Evolutionary conservation across 305 asterid species (phyloP).

Genomic region (Fraxinus ornus): DNA sequence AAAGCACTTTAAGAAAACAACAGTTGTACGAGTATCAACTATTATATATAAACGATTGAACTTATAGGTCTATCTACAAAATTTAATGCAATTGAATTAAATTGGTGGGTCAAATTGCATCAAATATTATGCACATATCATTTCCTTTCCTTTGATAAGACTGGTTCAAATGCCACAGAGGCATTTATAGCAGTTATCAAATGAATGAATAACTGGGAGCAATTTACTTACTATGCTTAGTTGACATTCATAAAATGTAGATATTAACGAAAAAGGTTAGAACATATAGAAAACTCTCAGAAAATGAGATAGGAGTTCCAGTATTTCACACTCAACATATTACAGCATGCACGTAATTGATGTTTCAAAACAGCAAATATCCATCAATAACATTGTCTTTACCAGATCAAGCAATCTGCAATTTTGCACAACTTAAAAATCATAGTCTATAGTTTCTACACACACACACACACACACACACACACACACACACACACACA

Average conservation of each 20-base stretch:
- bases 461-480: too few relatives aligned
- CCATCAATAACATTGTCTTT: slow-evolving; percentile 7
- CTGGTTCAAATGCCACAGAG: neutral
- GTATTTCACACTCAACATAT: slow-evolving; percentile 3
- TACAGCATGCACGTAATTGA: neutral
- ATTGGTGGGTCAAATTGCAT: neutral
- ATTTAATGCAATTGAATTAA: neutral
- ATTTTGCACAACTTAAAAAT: neutral
- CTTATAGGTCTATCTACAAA: neutral
- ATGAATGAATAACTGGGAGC: neutral
- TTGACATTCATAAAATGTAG: neutral
- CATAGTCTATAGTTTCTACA: neutral
- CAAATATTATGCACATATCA: neutral
- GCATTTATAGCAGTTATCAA: neutral
- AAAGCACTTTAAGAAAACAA: slow-evolving; percentile 56
- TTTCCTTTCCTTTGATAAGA: neutral
- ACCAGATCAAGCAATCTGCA: slow-evolving; percentile 3
- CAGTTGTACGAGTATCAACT: slow-evolving; percentile 28
- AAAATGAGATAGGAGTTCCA: neutral
- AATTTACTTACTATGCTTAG: neutral
- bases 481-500: too few relatives aligned
- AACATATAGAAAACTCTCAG: neutral
- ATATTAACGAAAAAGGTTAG: neutral
- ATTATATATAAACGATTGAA: neutral
- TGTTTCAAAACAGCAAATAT: neutral